Evolutionary conservation across 2,329 filamentous ascomycete species (phyloP), one percentile per base, ranked within the genome.

Genomic region (Colletotrichum acutatum): DNA sequence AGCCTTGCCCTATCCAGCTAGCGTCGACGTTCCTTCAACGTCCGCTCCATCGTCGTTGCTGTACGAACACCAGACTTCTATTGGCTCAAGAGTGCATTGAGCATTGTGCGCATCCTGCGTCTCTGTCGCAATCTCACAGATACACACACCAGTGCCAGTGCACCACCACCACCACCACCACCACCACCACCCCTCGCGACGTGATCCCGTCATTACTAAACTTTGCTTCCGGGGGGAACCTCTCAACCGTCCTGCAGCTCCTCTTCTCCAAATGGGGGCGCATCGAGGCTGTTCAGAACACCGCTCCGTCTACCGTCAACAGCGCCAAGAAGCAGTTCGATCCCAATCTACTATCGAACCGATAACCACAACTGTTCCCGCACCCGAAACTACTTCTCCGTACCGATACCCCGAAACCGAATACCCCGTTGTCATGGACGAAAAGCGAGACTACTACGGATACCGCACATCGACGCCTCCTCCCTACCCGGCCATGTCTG

Each of bases 391-490:
- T 34, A 46, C 16, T 14, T 28, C 52, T 14, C n/a, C 52, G 24
- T 64, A 32, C 12, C 66, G 56, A 26, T 72, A 68, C 22, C 49
- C 30, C 62, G 59, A 72, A 16, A 22, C 12, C 49, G 42, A 65
- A 49, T 22, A 14, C 12, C 26, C 14, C 24, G 54, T 37, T 32
- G 56, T 61, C 26, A 75, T 75, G 74, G 74, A 75, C 49, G 74
- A 73, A 73, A 75, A 75, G 66, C 68, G n/a, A 49, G 58, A 52
- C 22, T 60, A 64, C 49, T 53, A 53, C 58, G 52, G 32, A 59
- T 32, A 46, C 34, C 53, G 11, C 24, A 34, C 26, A 59, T 19
- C 34, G 22, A 42, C 24, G 4, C 52, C 30, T 16, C 16, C 59
- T 30, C 57, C 66, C 30, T 19, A n/a, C 19, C 60, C 66, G 22